These are phyloP conservation scores for Coleophoma eucalyptorum DNA, from an alignment of 2,329 filamentous ascomycete species.

Conservation along the genomic window DNA sequence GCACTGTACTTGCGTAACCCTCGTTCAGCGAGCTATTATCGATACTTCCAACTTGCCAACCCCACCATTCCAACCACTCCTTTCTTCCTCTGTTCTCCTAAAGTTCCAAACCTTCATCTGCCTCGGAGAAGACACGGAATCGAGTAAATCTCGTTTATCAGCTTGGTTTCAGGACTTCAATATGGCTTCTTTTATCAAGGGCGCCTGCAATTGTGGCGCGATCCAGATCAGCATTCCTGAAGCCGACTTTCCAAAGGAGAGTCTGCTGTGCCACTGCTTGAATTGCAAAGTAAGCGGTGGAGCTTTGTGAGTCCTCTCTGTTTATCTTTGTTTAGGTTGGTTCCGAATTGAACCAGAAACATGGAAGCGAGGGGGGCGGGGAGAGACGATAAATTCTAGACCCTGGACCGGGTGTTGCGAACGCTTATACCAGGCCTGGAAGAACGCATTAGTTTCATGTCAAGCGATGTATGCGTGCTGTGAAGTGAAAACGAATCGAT, in stretches of 20 bases:
- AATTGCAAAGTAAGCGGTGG: not conserved
- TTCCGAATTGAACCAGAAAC: not conserved
- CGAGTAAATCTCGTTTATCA: not conserved
- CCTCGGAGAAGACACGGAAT: not conserved
- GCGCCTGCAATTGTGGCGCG: constrained; percentile 1
- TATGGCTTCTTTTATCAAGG: not conserved
- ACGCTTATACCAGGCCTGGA: too few relatives aligned
- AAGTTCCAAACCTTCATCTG: not conserved
- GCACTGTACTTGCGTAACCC: too few relatives aligned
- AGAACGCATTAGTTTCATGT: too few relatives aligned
- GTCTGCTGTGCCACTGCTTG: not conserved
- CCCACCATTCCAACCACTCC: too few relatives aligned
- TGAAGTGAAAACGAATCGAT: too few relatives aligned
- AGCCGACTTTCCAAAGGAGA: not conserved
- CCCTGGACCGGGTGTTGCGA: too few relatives aligned
- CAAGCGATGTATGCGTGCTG: too few relatives aligned
- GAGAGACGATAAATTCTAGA: not conserved
- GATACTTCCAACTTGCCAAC: too few relatives aligned
- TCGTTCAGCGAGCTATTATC: too few relatives aligned
- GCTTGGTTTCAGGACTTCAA: not conserved
- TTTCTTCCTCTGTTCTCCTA: too few relatives aligned
- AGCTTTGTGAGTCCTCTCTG: not conserved
- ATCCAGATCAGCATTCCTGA: not conserved
- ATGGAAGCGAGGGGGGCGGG: not conserved
- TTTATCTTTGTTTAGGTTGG: not conserved